Conservation (phyloP, 192 early-diverging fungal species). For the Obelidium mucronatum region DNA sequence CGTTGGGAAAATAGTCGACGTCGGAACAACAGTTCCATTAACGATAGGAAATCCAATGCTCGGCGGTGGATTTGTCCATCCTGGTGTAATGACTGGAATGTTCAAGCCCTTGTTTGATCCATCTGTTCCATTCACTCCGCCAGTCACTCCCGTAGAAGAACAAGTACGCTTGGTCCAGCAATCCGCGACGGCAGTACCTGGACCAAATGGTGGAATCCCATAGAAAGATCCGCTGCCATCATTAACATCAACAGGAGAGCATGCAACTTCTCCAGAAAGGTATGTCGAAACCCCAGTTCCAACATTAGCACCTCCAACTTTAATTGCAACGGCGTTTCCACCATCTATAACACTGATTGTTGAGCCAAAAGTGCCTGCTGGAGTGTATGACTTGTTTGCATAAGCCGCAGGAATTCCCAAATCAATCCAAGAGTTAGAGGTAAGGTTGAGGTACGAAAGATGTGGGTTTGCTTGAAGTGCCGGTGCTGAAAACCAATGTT, state of each 20-base stretch:
- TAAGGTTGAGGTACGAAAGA: constrained; percentile 16
- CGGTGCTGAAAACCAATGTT: too few species aligned
- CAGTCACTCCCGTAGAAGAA: background rate
- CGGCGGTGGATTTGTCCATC: constrained; percentile 24
- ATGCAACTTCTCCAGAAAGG: background rate
- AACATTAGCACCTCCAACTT: constrained; percentile 9
- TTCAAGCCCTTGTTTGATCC: background rate
- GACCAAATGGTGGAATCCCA: constrained; percentile 14
- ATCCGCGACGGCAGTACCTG: constrained; percentile 2
- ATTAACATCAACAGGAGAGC: constrained; percentile 9
- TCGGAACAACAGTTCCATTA: background rate
- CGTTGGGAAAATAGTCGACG: background rate
- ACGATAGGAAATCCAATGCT: constrained; percentile 26
- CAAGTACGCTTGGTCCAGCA: background rate
- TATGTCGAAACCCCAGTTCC: background rate
- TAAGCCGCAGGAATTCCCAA: constrained; percentile 2
- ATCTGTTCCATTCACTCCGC: background rate
- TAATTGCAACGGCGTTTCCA: constrained; percentile 7
- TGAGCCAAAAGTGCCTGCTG: constrained; percentile 13
- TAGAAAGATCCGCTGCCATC: constrained; percentile 15
- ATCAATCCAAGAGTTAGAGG: background rate
- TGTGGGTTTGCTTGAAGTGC: constrained; percentile 20
- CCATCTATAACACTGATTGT: constrained; percentile 19
- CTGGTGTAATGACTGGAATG: background rate
- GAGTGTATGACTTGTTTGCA: background rate